Evolutionary conservation across 306 rosid species (phyloP).

Genomic region (Lablab purpureus): DNA sequence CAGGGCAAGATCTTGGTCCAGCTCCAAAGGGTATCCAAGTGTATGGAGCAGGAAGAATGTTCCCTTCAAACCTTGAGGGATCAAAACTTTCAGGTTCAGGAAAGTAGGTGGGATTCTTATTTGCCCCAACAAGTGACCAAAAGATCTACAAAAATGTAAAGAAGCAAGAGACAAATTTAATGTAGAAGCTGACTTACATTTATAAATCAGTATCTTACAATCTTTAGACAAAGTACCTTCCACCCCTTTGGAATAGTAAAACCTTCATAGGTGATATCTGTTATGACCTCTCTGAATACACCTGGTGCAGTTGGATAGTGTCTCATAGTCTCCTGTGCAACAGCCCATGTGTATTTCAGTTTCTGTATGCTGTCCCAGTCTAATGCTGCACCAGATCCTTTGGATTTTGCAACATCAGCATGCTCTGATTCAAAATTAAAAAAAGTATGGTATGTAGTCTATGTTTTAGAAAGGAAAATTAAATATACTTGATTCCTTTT

Average conservation of each 20-base stretch:
- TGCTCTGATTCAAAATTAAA: constrained; percentile 49
- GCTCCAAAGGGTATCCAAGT: constrained; percentile 52
- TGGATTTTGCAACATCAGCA: constrained; percentile 39
- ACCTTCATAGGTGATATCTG: constrained; percentile 48
- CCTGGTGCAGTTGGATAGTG: constrained; percentile 55
- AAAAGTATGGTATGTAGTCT: neutral
- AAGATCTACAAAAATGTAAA: constrained; percentile 41
- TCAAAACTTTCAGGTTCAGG: constrained; percentile 50
- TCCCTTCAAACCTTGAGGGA: constrained; percentile 56
- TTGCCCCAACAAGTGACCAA: constrained; percentile 52
- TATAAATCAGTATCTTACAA: neutral
- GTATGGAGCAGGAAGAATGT: constrained; percentile 43
- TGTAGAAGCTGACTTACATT: neutral
- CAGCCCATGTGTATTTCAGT: constrained; percentile 61
- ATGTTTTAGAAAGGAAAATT: neutral
- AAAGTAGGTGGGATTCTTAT: constrained; percentile 47
- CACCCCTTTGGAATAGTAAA: constrained; percentile 62
- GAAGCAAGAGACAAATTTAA: constrained; percentile 13
- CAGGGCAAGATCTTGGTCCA: constrained; percentile 55
- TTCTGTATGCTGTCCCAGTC: constrained; percentile 56
- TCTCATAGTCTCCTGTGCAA: constrained; percentile 55
- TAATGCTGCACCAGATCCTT: constrained; percentile 32
- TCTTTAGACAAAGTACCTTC: constrained; percentile 48
- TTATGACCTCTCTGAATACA: constrained; percentile 48
- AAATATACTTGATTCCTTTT: neutral